A percentile compares a stretch with the other conserved stretches of the same genome.
Conservation (phyloP, 768 basidiomycete species). For the Boletus bicolor region DNA sequence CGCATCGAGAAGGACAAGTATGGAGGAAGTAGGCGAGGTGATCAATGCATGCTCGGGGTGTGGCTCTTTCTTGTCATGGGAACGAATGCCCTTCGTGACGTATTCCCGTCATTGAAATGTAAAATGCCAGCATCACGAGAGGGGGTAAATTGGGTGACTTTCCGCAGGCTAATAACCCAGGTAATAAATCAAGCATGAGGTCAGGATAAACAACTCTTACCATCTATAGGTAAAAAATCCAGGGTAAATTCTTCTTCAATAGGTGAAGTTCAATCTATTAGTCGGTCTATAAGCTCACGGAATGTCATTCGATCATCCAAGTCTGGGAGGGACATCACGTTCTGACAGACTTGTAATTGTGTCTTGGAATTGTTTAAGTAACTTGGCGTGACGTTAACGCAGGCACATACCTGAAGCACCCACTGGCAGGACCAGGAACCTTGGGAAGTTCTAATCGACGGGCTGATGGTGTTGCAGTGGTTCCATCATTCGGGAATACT, state of each 20-base stretch:
- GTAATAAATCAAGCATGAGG: no score
- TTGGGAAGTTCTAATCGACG: background rate
- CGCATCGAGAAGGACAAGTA: background rate
- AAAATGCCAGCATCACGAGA: background rate
- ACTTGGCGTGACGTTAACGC: background rate
- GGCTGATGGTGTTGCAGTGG: background rate
- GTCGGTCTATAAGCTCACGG: no score
- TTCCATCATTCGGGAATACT: background rate
- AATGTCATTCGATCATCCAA: no score
- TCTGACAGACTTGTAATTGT: background rate
- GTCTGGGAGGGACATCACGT: background rate
- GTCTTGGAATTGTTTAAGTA: background rate
- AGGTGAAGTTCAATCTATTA: no score
- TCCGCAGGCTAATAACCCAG: no score
- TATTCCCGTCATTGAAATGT: background rate
- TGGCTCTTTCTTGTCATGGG: background rate
- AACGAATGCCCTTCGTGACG: background rate
- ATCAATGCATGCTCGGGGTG: background rate
- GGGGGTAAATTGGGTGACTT: no score
- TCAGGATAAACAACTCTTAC: no score
- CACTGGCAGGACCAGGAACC: background rate
- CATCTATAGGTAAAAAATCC: no score
- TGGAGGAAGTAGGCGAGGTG: background rate
- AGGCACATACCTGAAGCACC: background rate
- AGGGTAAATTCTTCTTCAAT: no score